Conservation (phyloP, 345 rosid genomes). For the Eucalyptus regnans region DNA sequence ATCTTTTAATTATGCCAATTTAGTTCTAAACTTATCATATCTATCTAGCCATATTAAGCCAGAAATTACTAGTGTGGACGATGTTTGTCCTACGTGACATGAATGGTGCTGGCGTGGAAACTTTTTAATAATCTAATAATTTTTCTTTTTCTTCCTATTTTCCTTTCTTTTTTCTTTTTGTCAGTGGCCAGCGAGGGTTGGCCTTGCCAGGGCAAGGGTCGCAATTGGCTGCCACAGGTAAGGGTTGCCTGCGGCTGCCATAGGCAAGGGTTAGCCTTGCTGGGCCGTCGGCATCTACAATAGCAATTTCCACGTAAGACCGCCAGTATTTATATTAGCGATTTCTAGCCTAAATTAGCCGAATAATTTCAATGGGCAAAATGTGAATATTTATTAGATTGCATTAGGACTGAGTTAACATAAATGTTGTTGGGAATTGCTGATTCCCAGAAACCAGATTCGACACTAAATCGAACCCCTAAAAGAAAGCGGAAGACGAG, state of each 20-base stretch:
- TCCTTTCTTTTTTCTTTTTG: too few relatives aligned
- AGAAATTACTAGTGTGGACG: background rate
- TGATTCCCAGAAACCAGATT: too few relatives aligned
- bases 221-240: fast-evolving
- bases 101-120: fast-evolving
- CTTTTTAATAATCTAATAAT: fast-evolving
- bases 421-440: too few relatives aligned
- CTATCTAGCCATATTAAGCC: too few relatives aligned
- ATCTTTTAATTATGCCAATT: fast-evolving
- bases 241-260: fast-evolving
- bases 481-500: too few relatives aligned
- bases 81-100: fast-evolving
- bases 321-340: fast-evolving
- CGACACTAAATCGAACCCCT: too few relatives aligned
- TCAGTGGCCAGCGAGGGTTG: background rate
- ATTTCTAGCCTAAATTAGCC: fast-evolving
- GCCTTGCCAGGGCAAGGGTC: fast-evolving
- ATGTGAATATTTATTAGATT: too few relatives aligned
- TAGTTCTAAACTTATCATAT: fast-evolving
- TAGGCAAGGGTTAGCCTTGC: background rate
- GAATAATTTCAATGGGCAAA: fast-evolving
- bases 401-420: fast-evolving
- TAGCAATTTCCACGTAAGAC: background rate
- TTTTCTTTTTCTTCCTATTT: background rate
- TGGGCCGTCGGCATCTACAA: fast-evolving